phyloP scores from a whole-genome alignment of 2,329 filamentous ascomycete species.

The Fusarium cicatricum region DNA sequence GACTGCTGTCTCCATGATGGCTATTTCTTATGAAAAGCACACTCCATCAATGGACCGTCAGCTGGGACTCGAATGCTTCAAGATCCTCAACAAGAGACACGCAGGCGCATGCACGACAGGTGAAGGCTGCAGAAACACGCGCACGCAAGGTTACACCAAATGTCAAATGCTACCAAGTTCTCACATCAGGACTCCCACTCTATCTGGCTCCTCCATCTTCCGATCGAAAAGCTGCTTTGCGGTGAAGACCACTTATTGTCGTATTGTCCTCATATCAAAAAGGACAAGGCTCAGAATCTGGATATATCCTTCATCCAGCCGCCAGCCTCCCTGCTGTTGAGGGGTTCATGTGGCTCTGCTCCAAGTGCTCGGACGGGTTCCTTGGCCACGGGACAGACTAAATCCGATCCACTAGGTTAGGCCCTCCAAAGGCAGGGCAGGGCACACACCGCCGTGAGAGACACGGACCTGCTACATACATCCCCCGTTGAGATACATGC shows the following conservation, averaged over 20 bases:
- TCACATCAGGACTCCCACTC: neutral
- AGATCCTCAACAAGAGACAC: neutral
- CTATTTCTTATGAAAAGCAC: neutral
- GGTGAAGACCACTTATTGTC: neutral
- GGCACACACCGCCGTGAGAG: slow-evolving; percentile 28
- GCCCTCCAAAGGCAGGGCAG: slow-evolving; percentile 5
- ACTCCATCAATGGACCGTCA: slow-evolving; percentile 3
- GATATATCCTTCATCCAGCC: slow-evolving; percentile 5
- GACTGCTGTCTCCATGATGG: neutral
- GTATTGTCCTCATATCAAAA: neutral
- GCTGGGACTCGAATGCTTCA: slow-evolving; percentile 6
- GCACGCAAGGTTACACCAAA: slow-evolving; percentile 15
- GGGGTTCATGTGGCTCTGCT: slow-evolving; percentile 8
- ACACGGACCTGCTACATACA: slow-evolving; percentile 9
- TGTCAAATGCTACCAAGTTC: slow-evolving; percentile 1
- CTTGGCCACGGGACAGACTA: slow-evolving; percentile 13
- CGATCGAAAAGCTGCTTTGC: neutral
- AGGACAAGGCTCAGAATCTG: neutral
- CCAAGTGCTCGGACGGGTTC: slow-evolving; percentile 20
- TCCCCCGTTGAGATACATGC: slow-evolving; percentile 6
- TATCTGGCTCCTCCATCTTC: neutral
- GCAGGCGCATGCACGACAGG: slow-evolving; percentile 16
- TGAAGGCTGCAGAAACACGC: slow-evolving; percentile 23
- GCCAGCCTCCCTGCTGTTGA: slow-evolving; percentile 2
- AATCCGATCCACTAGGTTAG: slow-evolving; percentile 17